Conservation (phyloP, 768 basidiomycete species). For the Podaxis mareebaensis region DNA sequence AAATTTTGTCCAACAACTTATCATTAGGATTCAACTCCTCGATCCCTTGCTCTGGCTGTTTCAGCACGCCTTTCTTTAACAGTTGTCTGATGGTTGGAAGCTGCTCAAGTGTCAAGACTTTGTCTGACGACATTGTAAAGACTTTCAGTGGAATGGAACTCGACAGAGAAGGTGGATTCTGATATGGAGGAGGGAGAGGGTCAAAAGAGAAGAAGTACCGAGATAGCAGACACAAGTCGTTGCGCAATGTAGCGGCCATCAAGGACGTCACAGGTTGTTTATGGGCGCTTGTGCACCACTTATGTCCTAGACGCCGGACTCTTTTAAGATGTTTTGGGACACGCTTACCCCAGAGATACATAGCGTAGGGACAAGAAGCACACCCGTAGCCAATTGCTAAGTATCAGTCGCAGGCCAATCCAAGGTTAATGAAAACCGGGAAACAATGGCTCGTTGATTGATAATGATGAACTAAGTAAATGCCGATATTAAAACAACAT, state of each 20-base stretch:
- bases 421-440: background rate
- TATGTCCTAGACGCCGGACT: no score
- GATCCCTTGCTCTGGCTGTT: conserved; percentile 10
- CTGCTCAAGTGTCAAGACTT: conserved; percentile 32
- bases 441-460: background rate
- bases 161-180: background rate
- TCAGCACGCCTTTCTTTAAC: conserved; percentile 45
- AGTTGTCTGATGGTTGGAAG: conserved; percentile 59
- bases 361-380: background rate
- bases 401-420: background rate
- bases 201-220: background rate
- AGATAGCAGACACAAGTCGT: background rate
- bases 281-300: background rate
- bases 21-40: conserved; percentile 5
- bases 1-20: conserved; percentile 10
- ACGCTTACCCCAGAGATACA: no score
- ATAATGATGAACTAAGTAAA: background rate
- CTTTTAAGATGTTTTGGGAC: no score
- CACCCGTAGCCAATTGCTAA: background rate
- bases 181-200: background rate
- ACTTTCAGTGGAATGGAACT: background rate
- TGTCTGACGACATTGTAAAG: background rate
- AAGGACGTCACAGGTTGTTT: background rate
- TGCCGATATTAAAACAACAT: conserved; percentile 1
- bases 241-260: background rate